phyloP scores from a whole-genome alignment of 768 basidiomycete genomes.

The Chalciporus chontae region DNA sequence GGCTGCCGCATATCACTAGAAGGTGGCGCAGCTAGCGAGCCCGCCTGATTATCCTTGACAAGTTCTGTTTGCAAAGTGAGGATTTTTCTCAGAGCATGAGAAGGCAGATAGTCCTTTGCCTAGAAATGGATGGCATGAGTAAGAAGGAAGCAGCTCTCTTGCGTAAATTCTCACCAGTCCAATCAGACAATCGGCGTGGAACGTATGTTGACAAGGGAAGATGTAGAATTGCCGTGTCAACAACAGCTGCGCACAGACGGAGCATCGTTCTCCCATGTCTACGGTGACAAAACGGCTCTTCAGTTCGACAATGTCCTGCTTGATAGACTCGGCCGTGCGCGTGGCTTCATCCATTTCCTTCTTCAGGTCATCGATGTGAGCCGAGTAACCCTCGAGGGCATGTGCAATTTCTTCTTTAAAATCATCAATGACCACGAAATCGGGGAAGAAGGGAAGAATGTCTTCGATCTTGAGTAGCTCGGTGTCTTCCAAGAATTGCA shows the following conservation, averaged over 20 bases:
- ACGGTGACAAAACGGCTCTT: constrained; percentile 90
- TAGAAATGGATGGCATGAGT: constrained; percentile 30
- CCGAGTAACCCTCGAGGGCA: constrained; percentile 90
- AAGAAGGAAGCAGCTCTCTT: not conserved
- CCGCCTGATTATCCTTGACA: constrained; percentile 49
- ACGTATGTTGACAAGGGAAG: constrained; percentile 96
- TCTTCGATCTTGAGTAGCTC: constrained; percentile 97
- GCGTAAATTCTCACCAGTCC: constrained; percentile 63
- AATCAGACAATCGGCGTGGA: constrained; percentile 97
- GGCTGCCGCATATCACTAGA: constrained; percentile 41
- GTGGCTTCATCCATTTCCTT: constrained; percentile 97
- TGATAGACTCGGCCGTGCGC: constrained; percentile 87
- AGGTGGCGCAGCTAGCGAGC: constrained; percentile 33
- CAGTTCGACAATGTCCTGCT: constrained; percentile 81
- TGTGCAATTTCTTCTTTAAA: constrained; percentile 99
- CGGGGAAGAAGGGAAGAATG: constrained; percentile 98
- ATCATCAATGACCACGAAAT: constrained; percentile 98
- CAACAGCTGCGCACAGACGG: constrained; percentile 70
- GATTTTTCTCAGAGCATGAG: constrained; percentile 79
- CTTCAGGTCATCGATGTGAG: constrained; percentile 86
- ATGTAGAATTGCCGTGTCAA: constrained; percentile 94
- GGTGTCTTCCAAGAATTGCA: constrained; percentile 94
- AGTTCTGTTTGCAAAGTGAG: constrained; percentile 82
- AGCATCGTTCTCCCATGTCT: constrained; percentile 83
- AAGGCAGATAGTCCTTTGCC: constrained; percentile 90